phyloP scores from a whole-genome alignment of 495 filamentous ascomycete species.

The Aspergillus funiculosus region DNA sequence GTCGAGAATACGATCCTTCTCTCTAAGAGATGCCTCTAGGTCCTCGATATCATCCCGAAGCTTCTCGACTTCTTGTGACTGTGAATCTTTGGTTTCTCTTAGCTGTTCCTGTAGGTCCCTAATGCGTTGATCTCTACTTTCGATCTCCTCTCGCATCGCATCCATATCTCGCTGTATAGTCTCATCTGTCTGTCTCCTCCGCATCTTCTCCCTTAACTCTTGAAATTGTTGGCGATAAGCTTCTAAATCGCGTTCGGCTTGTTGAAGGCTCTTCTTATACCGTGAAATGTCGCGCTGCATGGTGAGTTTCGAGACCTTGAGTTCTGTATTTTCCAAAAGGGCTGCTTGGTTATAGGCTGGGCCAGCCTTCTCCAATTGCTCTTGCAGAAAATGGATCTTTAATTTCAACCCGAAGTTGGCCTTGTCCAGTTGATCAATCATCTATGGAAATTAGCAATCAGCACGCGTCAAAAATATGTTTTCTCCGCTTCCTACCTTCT shows the following conservation, averaged over 20 bases:
- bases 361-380: conserved; percentile 75
- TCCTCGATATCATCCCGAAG: conserved; percentile 64
- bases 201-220: conserved; percentile 71
- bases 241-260: conserved; percentile 77
- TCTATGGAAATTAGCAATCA: conserved; percentile 37
- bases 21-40: conserved; percentile 57
- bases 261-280: conserved; percentile 71
- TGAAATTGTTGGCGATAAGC: conserved; percentile 68
- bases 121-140: conserved; percentile 50
- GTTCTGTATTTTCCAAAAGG: conserved; percentile 87
- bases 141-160: conserved; percentile 52
- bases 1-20: conserved; percentile 59
- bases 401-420: conserved; percentile 93
- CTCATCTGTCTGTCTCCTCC: conserved; percentile 65
- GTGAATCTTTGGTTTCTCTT: conserved; percentile 39
- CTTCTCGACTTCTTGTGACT: conserved; percentile 52
- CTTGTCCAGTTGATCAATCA: conserved; percentile 92
- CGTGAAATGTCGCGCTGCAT: conserved; percentile 79
- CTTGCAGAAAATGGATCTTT: conserved; percentile 92
- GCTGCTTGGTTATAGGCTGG: conserved; percentile 82
- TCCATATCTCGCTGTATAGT: conserved; percentile 56
- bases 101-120: conserved; percentile 43
- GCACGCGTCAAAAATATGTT: not conserved
- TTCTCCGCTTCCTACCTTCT: conserved; percentile 53
- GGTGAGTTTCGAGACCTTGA: conserved; percentile 83